Evolutionary conservation across 2,329 filamentous ascomycete genomes (phyloP).

Genomic region (Cercospora sesami): DNA sequence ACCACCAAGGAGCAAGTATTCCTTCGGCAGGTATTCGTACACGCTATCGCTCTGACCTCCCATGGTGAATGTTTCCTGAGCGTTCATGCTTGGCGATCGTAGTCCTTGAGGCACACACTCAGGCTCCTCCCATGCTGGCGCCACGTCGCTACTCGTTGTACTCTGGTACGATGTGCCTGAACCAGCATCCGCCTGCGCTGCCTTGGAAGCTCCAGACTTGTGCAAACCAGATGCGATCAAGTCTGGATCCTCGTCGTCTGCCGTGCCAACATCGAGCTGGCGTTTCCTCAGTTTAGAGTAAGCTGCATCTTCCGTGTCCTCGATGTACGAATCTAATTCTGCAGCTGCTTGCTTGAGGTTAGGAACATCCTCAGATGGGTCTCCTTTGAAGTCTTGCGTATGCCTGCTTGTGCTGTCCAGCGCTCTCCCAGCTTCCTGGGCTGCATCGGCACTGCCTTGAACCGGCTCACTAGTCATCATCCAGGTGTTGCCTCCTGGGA

Average conservation of each 20-base stretch:
- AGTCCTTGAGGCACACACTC: conserved; percentile 54
- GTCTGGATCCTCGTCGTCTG: neutral
- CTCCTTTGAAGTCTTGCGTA: conserved; percentile 3
- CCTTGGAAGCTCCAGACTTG: neutral
- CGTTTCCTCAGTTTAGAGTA: conserved; percentile 1
- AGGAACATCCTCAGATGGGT: conserved; percentile 7
- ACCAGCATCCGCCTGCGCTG: neutral
- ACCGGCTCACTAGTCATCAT: conserved; percentile 27
- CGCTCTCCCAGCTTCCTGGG: conserved; percentile 16
- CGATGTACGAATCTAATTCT: neutral
- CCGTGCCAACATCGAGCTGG: conserved; percentile 4
- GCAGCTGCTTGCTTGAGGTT: conserved; percentile 14
- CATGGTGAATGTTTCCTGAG: conserved; percentile 54
- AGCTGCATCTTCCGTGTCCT: too few relatives aligned
- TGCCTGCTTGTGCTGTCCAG: conserved; percentile 12
- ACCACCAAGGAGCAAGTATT: conserved; percentile 76
- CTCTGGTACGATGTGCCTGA: neutral
- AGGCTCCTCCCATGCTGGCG: conserved; percentile 16
- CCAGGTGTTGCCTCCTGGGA: conserved; percentile 29
- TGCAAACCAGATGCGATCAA: conserved; percentile 1
- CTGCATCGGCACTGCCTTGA: conserved; percentile 14
- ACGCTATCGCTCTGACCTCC: conserved; percentile 58
- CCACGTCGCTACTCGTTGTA: neutral
- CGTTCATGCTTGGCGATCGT: conserved; percentile 48
- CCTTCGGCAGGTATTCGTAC: conserved; percentile 60